Base-by-base conservation (phyloP, 148 eudicot species). In the Cornus suecica region DNA sequence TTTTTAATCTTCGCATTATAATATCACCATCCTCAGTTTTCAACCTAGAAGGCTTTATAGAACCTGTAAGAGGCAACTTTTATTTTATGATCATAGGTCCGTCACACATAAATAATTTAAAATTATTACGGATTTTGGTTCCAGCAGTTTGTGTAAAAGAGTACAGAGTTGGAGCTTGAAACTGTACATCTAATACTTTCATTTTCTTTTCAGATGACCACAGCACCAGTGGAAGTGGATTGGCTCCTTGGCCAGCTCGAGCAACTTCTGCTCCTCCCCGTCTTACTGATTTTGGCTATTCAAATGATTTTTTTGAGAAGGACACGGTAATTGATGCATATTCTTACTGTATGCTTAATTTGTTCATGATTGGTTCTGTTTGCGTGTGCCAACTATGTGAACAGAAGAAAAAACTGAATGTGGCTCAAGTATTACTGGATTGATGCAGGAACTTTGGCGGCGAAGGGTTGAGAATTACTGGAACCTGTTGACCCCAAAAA, bases 241-340 rank as follows among this genome's bases (percentile, higher is more conserved):
- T 96, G 82, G 92, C 92, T 29, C 97, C 99, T 69, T 96, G 99
- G 99, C 99, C 99, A 68, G 94, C 92, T 30, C 88, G 98, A 72
- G 76, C 91, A 84, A 96, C 98, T 75, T 37, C 91, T 77, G 93
- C 99, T 56, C 95, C 99, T 78, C 99, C 99, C 29, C 88, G 98
- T 31, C 99, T 96, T 81, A 94, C 98, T 82, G 99, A 96, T 89
- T 91, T 96, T 83, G 93, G 97, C 62, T 88, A 87, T 76, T 90
- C 99, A 62, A 80, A 22, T 74, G 91, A 87, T 48, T 90, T 81
- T 92, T 96, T 93, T 80, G 93, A 86, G 64, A 96, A 93, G 70
- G 99, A 96, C 83, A 90, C 69, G 88, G 99, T 96, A 96, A 81
- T 70, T 56, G 16, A 54, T 28, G 13, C n/a, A 23, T 37, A 10